Evolutionary conservation across 768 basidiomycete species (phyloP).

Genomic region (Boletus reticulatus): DNA sequence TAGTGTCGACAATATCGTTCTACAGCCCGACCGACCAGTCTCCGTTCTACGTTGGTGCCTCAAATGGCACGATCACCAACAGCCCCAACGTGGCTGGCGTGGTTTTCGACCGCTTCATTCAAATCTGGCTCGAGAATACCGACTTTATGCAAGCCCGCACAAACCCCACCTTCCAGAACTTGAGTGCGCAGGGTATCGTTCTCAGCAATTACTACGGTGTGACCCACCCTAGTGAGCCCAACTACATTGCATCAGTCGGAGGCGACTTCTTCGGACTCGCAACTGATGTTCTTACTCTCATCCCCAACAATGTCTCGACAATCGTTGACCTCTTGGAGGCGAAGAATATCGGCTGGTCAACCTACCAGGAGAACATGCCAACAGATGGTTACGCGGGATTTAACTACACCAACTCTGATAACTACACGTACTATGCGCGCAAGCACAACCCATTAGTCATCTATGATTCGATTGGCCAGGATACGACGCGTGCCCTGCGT

Average conservation of each 20-base stretch:
- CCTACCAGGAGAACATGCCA: constrained; percentile 62
- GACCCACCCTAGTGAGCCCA: constrained; percentile 63
- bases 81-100: constrained; percentile 37
- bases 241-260: constrained; percentile 47
- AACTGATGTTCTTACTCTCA: constrained; percentile 32
- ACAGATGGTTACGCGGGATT: constrained; percentile 44
- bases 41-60: constrained; percentile 40
- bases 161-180: constrained; percentile 29
- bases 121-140: constrained; percentile 67
- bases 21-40: constrained; percentile 29
- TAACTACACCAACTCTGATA: constrained; percentile 30
- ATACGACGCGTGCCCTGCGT: constrained; percentile 39
- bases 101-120: constrained; percentile 47
- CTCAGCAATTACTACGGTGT: constrained; percentile 46
- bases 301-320: constrained; percentile 51
- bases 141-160: constrained; percentile 39
- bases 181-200: constrained; percentile 50
- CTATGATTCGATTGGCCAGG: constrained; percentile 47
- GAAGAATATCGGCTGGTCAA: constrained; percentile 56
- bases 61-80: constrained; percentile 44
- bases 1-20: neutral
- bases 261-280: constrained; percentile 55
- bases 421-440: constrained; percentile 52
- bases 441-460: constrained; percentile 57
- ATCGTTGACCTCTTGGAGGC: constrained; percentile 59